Conservation (phyloP, 768 basidiomycete genomes). For the Phallus indusiatus region DNA sequence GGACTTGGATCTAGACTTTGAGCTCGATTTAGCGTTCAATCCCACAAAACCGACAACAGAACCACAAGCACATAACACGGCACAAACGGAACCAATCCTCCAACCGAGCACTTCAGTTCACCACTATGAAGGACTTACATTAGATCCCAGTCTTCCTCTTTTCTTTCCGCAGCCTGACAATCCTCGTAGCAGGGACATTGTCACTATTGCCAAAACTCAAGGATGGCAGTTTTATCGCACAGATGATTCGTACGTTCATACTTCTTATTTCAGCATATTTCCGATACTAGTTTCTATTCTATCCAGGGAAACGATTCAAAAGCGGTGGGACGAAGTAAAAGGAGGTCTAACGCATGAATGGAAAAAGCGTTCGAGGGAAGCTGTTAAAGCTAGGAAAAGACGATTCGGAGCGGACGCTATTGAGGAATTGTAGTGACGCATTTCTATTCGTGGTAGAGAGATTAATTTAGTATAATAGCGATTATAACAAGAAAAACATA, state of each 20-base stretch:
- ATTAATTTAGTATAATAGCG: too few relatives aligned
- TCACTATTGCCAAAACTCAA: constrained; percentile 39
- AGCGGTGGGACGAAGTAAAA: constrained; percentile 62
- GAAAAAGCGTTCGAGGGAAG: constrained; percentile 72
- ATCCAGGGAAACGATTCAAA: constrained; percentile 50
- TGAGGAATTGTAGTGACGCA: constrained; percentile 13
- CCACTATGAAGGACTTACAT: constrained; percentile 20
- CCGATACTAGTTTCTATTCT: not conserved
- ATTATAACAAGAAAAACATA: too few relatives aligned
- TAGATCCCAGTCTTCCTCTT: constrained; percentile 46
- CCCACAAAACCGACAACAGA: constrained; percentile 13
- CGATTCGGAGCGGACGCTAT: constrained; percentile 35
- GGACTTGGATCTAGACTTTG: constrained; percentile 65
- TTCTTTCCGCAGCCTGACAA: constrained; percentile 48
- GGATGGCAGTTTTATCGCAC: constrained; percentile 37
- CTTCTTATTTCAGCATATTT: not conserved
- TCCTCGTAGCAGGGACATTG: constrained; percentile 34
- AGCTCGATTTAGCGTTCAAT: constrained; percentile 49
- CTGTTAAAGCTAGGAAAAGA: constrained; percentile 52
- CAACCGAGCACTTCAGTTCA: not conserved
- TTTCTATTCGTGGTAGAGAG: too few relatives aligned
- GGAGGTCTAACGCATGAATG: constrained; percentile 62
- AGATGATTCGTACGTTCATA: constrained; percentile 4
- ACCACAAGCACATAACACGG: not conserved
- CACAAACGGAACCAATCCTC: not conserved